A percentile compares a stretch with the other conserved stretches of the same genome.
Evolutionary conservation across 2,329 filamentous ascomycete species (phyloP).

Genomic region (Monilinia vaccinii-corymbosi): DNA sequence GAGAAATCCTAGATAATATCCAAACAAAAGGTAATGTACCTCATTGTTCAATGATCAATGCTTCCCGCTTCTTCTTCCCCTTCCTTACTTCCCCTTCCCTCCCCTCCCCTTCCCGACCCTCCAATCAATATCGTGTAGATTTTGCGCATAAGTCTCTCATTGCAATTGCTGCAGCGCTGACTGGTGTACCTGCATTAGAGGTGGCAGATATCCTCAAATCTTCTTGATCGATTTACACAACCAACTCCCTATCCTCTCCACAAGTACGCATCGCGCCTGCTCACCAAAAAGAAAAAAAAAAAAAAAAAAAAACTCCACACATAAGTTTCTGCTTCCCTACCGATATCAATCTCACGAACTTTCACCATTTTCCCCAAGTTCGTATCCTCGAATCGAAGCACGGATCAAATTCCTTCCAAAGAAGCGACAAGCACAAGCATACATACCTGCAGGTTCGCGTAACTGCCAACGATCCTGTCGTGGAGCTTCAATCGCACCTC

Average conservation of each 20-base stretch:
- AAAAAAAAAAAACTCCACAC: slow-evolving; percentile 9
- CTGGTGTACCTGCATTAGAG: slow-evolving; percentile 31
- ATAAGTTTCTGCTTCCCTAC: not conserved
- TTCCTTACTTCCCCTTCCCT: no score
- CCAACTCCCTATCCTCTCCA: slow-evolving; percentile 9
- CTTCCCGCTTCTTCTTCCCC: slow-evolving; percentile 21
- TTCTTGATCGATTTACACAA: slow-evolving; percentile 14
- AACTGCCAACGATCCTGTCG: slow-evolving; percentile 25
- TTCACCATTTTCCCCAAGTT: slow-evolving; percentile 22
- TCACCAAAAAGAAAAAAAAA: no score
- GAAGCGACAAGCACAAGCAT: slow-evolving; percentile 29
- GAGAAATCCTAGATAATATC: not conserved
- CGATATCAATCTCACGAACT: slow-evolving; percentile 15
- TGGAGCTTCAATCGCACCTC: slow-evolving; percentile 29
- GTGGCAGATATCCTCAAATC: slow-evolving; percentile 26
- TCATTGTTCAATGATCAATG: slow-evolving; percentile 8
- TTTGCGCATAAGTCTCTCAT: slow-evolving; percentile 17
- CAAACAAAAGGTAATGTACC: slow-evolving; percentile 22
- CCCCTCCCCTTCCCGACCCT: slow-evolving; percentile 8
- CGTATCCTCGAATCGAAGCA: slow-evolving; percentile 26
- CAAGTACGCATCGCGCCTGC: slow-evolving; percentile 13
- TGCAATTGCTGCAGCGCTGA: slow-evolving; percentile 27
- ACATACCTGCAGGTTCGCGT: slow-evolving; percentile 31
- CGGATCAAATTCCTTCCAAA: slow-evolving; percentile 22
- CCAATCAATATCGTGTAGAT: not conserved